Percentiles rank a stretch among this genome's conserved stretches.
Conservation (phyloP, 345 rosid genomes). For the Syzygium aromaticum region DNA sequence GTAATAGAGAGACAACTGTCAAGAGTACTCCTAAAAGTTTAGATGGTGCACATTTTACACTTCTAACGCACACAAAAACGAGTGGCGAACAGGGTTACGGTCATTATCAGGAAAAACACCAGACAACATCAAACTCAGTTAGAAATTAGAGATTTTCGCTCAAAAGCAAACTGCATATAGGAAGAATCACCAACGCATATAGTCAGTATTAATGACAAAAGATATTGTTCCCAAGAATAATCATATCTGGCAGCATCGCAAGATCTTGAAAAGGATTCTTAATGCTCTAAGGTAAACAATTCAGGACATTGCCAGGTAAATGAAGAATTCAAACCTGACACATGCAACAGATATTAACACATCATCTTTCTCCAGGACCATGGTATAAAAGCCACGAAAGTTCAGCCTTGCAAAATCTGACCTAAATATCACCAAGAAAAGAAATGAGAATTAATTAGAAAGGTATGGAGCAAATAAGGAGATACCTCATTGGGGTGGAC, state of each 20-base stretch:
- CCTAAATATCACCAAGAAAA: conserved; percentile 33
- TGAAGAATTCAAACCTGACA: conserved; percentile 46
- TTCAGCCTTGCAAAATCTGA: conserved; percentile 77
- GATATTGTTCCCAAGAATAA: neutral
- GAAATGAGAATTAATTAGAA: neutral
- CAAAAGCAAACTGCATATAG: neutral
- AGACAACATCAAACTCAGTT: neutral
- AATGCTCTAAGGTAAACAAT: neutral
- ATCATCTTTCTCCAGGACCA: conserved; percentile 84
- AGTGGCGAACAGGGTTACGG: neutral
- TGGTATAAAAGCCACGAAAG: conserved; percentile 75
- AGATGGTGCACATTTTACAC: neutral
- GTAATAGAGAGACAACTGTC: neutral
- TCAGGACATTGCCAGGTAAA: neutral
- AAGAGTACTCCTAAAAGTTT: neutral
- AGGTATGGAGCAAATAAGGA: neutral
- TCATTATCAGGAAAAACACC: neutral
- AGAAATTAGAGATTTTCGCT: neutral
- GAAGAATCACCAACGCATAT: neutral
- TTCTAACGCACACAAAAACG: neutral
- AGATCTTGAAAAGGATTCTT: neutral
- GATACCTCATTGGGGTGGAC: neutral
- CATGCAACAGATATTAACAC: conserved; percentile 79
- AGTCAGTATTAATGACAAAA: neutral
- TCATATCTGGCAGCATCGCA: conserved; percentile 1